Conservation (phyloP, 2,329 filamentous ascomycete genomes). For the Cyanodermella asteris region DNA sequence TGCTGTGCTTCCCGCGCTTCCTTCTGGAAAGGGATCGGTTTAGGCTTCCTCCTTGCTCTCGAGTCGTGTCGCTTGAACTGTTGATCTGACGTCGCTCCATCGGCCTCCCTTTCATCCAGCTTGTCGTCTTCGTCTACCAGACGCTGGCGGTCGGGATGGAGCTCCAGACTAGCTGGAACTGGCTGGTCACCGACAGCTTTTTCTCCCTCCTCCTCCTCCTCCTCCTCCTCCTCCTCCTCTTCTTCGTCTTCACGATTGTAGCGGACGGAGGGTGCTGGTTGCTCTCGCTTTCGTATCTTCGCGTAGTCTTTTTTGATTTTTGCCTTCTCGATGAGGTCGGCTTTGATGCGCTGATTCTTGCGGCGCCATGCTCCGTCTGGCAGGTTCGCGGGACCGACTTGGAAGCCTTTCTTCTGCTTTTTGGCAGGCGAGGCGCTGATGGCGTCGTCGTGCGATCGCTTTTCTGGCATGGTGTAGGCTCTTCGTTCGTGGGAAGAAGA, state of each 20-base stretch:
- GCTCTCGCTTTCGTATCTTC: slow-evolving; percentile 52
- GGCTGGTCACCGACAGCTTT: slow-evolving; percentile 1
- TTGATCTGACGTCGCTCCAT: slow-evolving; percentile 8
- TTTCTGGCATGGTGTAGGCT: too few species aligned
- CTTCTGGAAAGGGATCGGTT: slow-evolving; percentile 36
- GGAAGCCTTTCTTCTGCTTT: slow-evolving; percentile 48
- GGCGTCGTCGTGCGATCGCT: too few species aligned
- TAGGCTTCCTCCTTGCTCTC: slow-evolving; percentile 17
- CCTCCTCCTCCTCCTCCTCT: slow-evolving; percentile 7
- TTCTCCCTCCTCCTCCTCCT: slow-evolving; percentile 8
- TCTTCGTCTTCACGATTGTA: too few species aligned
- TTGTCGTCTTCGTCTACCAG: slow-evolving; percentile 28
- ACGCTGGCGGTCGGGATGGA: slow-evolving; percentile 38
- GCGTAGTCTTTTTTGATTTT: slow-evolving; percentile 85
- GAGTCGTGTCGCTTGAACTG: slow-evolving; percentile 10
- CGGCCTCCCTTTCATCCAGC: slow-evolving; percentile 7
- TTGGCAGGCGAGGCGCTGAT: too few species aligned
- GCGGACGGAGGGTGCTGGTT: slow-evolving; percentile 15
- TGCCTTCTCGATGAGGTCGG: slow-evolving; percentile 70
- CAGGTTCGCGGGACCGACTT: slow-evolving; percentile 70
- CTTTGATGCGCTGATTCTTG: slow-evolving; percentile 80
- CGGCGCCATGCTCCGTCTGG: slow-evolving; percentile 75
- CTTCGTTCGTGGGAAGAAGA: too few species aligned
- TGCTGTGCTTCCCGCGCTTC: slow-evolving; percentile 30
- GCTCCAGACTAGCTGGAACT: slow-evolving; percentile 21